Percentiles rank a stretch among this genome's conserved stretches.
Conservation (phyloP, 768 basidiomycete species). For the Suillus cothurnatus region DNA sequence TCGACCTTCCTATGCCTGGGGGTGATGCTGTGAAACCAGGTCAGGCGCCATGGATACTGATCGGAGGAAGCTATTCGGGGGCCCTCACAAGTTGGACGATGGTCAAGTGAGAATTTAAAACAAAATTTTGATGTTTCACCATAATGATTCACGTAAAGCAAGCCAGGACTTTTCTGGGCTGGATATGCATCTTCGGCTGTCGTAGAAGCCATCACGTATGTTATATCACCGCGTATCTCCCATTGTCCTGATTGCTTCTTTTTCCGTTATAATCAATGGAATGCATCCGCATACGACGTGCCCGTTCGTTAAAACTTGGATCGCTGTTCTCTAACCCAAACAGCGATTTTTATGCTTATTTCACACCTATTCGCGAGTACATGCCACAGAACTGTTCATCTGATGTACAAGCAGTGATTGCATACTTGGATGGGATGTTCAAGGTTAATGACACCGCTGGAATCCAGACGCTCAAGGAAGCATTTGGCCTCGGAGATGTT, state of each 20-base stretch:
- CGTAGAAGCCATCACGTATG: conserved; percentile 46
- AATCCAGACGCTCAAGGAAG: conserved; percentile 55
- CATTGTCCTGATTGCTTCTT: not conserved
- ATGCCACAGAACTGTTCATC: conserved; percentile 78
- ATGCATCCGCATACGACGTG: not conserved
- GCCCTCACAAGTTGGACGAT: conserved; percentile 66
- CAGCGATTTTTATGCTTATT: conserved; percentile 48
- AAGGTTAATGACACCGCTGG: conserved; percentile 43
- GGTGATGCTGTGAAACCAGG: conserved; percentile 61
- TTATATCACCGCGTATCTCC: conserved; percentile 7
- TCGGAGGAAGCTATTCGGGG: conserved; percentile 49
- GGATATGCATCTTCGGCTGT: conserved; percentile 50
- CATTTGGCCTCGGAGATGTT: conserved; percentile 59
- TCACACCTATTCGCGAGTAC: conserved; percentile 66
- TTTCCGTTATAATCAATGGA: not conserved
- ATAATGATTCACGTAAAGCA: conserved; percentile 25
- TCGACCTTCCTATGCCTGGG: conserved; percentile 65
- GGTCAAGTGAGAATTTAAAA: conserved; percentile 52
- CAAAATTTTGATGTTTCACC: not conserved
- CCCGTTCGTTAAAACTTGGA: not conserved
- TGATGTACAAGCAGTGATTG: conserved; percentile 65
- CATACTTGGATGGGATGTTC: conserved; percentile 62
- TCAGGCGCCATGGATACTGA: conserved; percentile 43
- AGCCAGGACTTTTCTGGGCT: conserved; percentile 43
- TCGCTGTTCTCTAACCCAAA: not conserved